Evolutionary conservation across 495 filamentous ascomycete species (phyloP), one percentile per base, ranked within the genome.

Genomic region (Tuber melanosporum): DNA sequence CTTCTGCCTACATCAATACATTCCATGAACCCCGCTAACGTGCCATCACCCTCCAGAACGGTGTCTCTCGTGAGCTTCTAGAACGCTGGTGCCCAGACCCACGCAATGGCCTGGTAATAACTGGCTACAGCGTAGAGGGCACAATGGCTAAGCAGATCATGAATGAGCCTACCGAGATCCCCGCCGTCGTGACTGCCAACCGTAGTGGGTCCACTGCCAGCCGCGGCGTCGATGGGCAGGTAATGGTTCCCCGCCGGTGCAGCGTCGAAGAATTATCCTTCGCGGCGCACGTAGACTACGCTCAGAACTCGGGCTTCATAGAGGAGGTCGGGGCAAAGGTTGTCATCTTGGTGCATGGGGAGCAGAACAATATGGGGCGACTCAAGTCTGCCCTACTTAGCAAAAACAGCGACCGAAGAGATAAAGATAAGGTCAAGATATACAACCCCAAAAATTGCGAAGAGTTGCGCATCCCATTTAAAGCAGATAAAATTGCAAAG

Each of bases 301-400:
- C 90, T 10, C 95, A 99, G 84, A 99, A 99, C 80, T 88, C 91
- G 70, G 93, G 93, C 74, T 99, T 99, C 81, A 97, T 99, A 66
- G 94, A 98, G 82, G 92, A 97, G 83, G 91, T 98, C 66, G 89
- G 86, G 42, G 94, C 95, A 9, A 92, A 93, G 36, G 95, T 97
- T 36, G 95, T 99, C 92, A 97, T 99, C 73, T 89, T 99, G 39
- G 95, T 99, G 7, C 95, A 99, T 81, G 95, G 95, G 44, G 96
- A 98, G 83, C 93, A 95, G 79, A 93, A 97, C 82, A 96, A 98
- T 82, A 99, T 99, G 95, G 96, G 94, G 89, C 90, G 96, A 46
- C 86, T 99, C 26, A 97, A 97, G 83, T 96, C 93, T 4, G 95
- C 97, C 80, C 86, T 99, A 14, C 88, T 98, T n/a, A 93, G 92